Conservation (phyloP, 352 stramenopile species). For the Phytopythium oedochilum region DNA sequence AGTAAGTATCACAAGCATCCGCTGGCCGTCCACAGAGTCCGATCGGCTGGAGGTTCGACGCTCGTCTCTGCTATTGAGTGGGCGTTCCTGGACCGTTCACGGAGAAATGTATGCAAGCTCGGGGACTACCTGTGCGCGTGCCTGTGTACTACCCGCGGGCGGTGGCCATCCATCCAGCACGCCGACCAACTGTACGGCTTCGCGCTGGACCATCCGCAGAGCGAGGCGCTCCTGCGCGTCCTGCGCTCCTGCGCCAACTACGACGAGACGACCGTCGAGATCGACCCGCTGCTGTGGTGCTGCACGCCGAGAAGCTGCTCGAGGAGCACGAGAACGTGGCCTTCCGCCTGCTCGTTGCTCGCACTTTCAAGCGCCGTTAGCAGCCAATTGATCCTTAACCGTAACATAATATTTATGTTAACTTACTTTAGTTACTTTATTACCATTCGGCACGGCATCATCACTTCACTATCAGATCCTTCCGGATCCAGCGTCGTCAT, state of each 20-base stretch:
- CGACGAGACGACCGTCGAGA: conserved; percentile 52
- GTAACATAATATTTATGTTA: too few relatives aligned
- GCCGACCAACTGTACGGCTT: conserved; percentile 38
- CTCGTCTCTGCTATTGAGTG: not conserved
- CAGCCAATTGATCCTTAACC: too few relatives aligned
- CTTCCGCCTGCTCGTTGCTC: conserved; percentile 48
- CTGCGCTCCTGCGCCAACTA: conserved; percentile 63
- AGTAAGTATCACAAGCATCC: not conserved
- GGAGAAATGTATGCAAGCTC: too few relatives aligned
- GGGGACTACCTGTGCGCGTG: conserved; percentile 64
- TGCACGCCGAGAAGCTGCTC: conserved; percentile 49
- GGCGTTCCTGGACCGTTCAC: too few relatives aligned
- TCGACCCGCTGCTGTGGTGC: conserved; percentile 32
- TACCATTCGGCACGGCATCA: too few relatives aligned
- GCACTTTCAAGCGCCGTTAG: conserved; percentile 27
- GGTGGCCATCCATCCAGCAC: conserved; percentile 35
- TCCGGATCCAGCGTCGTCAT: too few relatives aligned
- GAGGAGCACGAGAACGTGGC: conserved; percentile 46
- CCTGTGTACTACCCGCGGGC: conserved; percentile 53
- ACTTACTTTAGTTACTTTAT: too few relatives aligned
- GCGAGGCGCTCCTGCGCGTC: conserved; percentile 36
- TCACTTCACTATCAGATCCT: not conserved
- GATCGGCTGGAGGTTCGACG: not conserved
- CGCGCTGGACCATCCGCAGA: conserved; percentile 24
- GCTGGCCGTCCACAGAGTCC: not conserved